These are phyloP conservation scores for Trypanosoma lewisi DNA, from an alignment of 208 protist genomes.

Conservation along the genomic window DNA sequence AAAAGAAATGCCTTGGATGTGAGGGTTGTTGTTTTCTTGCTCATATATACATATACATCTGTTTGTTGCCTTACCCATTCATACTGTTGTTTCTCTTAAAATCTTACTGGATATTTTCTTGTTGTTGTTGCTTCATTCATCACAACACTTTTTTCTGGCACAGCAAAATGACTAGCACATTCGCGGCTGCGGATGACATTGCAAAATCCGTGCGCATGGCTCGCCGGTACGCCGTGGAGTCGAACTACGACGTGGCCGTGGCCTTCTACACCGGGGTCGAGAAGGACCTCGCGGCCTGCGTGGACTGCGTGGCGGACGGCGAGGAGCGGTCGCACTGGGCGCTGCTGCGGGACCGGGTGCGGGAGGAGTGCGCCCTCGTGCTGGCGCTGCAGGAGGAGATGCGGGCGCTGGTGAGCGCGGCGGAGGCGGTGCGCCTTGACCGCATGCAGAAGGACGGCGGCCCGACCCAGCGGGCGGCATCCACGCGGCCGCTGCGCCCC, in stretches of 20 bases:
- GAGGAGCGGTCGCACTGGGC: constrained; percentile 37
- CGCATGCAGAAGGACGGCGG: constrained; percentile 2
- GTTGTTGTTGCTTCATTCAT: constrained; percentile 8
- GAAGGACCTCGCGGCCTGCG: constrained; percentile 36
- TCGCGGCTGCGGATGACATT: constrained; percentile 17
- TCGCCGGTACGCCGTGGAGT: constrained; percentile 59
- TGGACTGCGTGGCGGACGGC: constrained; percentile 25
- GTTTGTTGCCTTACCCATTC: constrained; percentile 1
- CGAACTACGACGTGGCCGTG: constrained; percentile 65
- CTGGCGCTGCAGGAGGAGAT: constrained; percentile 42
- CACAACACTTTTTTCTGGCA: constrained; percentile 2
- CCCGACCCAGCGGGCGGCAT: background rate
- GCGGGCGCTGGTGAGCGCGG: constrained; percentile 20
- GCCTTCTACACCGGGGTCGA: constrained; percentile 52
- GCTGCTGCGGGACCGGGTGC: constrained; percentile 34
- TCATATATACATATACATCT: constrained; percentile 3
- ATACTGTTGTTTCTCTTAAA: constrained; percentile 19
- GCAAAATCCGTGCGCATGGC: constrained; percentile 49
- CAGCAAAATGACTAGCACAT: background rate
- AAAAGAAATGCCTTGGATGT: no score
- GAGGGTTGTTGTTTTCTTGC: background rate
- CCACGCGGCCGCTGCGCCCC: background rate
- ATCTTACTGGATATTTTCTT: constrained; percentile 24
- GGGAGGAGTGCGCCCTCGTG: constrained; percentile 37
- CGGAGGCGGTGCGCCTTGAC: constrained; percentile 24